These are phyloP conservation scores for Aspergillus indologenus DNA, from an alignment of 495 filamentous ascomycete genomes.

Conservation along the genomic window DNA sequence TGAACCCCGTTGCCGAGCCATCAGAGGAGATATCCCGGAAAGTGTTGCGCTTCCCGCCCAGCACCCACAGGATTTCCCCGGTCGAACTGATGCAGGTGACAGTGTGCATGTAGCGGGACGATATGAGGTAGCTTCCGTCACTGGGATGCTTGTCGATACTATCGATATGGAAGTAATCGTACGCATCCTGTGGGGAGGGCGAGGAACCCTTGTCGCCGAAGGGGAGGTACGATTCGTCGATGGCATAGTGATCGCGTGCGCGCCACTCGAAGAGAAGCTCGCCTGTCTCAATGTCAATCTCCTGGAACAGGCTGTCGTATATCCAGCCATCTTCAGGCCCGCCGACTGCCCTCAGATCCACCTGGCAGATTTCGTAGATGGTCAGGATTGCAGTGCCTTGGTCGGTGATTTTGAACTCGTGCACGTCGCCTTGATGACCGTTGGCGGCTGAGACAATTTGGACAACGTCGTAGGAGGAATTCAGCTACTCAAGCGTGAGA, in stretches of 20 bases:
- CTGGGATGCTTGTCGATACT: conserved; percentile 52
- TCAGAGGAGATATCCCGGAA: conserved; percentile 20
- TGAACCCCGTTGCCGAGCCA: conserved; percentile 28
- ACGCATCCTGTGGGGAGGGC: conserved; percentile 18
- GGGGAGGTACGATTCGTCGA: conserved; percentile 22
- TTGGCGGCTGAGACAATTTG: conserved; percentile 37
- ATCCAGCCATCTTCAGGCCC: conserved; percentile 44
- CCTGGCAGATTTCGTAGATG: conserved; percentile 46
- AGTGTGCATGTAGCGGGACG: conserved; percentile 50
- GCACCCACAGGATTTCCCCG: conserved; percentile 52
- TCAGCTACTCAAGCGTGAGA: conserved; percentile 29
- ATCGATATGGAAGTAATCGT: conserved; percentile 58
- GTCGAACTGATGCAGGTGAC: conserved; percentile 44
- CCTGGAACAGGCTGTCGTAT: conserved; percentile 42
- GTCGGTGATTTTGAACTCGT: conserved; percentile 46
- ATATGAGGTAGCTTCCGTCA: conserved; percentile 53
- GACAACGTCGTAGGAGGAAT: conserved; percentile 43
- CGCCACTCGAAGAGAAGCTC: conserved; percentile 44
- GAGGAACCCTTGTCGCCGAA: conserved; percentile 22
- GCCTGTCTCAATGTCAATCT: conserved; percentile 42
- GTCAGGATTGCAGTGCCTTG: conserved; percentile 51
- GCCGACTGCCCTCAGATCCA: conserved; percentile 45
- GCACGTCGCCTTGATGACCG: conserved; percentile 34
- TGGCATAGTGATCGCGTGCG: conserved; percentile 27
- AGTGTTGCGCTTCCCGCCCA: conserved; percentile 45